Evolutionary conservation across 2,329 filamentous ascomycete species (phyloP), one percentile per base, ranked within the genome.

Genomic region (Sporothrix mexicana): DNA sequence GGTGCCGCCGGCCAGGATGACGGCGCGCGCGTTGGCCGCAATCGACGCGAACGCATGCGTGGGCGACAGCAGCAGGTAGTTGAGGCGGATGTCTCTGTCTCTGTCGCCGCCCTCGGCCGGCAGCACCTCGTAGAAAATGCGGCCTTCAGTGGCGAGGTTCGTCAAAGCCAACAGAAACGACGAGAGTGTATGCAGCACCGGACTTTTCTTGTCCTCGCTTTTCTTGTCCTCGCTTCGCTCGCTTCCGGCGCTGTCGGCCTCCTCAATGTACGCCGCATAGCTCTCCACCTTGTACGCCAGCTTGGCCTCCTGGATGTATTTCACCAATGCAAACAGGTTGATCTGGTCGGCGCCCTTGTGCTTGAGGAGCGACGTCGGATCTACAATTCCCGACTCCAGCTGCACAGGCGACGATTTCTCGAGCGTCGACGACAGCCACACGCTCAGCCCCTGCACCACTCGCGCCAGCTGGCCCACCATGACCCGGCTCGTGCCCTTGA

Each of bases 201-300:
- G 87, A 7, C 66, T 17, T 6, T 4, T 30, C 9, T 41, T 36
- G 15, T 20, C 72, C 73, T 86, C 79, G 75, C 30, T 30, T 12
- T 70, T 9, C n/a, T 83, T 78, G 72, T 78, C 36, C 77, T 78
- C 13, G 76, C 76, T 25, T 74, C 74, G 41, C 64, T 49, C 15
- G 77, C 30, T 76, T 5, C 12, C 45, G 17, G 25, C 64, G 10
- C 23, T 55, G 2, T 75, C 76, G 12, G 86, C 80, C 64, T 83
- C 85, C 72, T 90, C 87, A 0, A 88, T 80, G 73, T 92, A 88
- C 2, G 88, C 86, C 2, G 90, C 88, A 78, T 98, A 99, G 67
- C 93, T 92, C 81, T 99, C 95, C 12, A 98, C 93, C 80, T 99
- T 99, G 75, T 95, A 92, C 0, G 95, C 95, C 13, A 99, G 84